phyloP scores from a whole-genome alignment of 2,329 filamentous ascomycete species.

The Paradendryphiella salina region DNA sequence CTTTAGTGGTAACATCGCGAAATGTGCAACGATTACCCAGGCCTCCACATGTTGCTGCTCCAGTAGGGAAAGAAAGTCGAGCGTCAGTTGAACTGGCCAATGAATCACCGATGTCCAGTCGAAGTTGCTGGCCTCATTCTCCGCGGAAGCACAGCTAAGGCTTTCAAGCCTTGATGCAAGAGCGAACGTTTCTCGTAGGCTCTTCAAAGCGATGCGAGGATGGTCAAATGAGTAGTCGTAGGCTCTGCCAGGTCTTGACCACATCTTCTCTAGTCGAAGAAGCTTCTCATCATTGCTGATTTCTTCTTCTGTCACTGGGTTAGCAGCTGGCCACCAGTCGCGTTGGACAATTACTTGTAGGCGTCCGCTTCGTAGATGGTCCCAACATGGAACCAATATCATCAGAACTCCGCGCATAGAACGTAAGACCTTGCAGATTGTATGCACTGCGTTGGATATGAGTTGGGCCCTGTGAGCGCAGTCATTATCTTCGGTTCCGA shows the following conservation, averaged over 20 bases:
- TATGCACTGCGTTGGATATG: not conserved
- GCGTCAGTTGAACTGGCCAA: conserved; percentile 21
- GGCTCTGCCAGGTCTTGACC: conserved; percentile 22
- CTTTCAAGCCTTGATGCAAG: conserved; percentile 28
- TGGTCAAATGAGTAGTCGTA: conserved; percentile 35
- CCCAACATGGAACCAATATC: conserved; percentile 33
- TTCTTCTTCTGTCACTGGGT: conserved; percentile 18
- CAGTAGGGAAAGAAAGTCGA: conserved; percentile 24
- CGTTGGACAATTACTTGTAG: conserved; percentile 23
- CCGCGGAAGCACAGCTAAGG: not conserved
- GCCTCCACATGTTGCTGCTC: conserved; percentile 29
- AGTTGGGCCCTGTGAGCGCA: not conserved
- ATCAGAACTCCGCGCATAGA: conserved; percentile 29
- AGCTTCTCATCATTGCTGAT: conserved; percentile 24
- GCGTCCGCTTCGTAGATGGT: conserved; percentile 21
- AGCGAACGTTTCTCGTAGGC: conserved; percentile 26
- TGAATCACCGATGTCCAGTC: conserved; percentile 29
- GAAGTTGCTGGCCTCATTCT: conserved; percentile 6
- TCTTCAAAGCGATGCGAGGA: conserved; percentile 20
- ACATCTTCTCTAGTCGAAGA: conserved; percentile 25
- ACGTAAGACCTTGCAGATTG: conserved; percentile 17
- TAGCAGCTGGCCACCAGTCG: conserved; percentile 32
- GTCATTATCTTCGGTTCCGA: not conserved
- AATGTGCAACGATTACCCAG: conserved; percentile 38
- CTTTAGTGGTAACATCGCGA: conserved; percentile 26